Percentiles rank a stretch among this genome's conserved stretches.
These are phyloP conservation scores for Moricandia moricandioides DNA, from an alignment of 345 rosid species.

Conservation along the genomic window DNA sequence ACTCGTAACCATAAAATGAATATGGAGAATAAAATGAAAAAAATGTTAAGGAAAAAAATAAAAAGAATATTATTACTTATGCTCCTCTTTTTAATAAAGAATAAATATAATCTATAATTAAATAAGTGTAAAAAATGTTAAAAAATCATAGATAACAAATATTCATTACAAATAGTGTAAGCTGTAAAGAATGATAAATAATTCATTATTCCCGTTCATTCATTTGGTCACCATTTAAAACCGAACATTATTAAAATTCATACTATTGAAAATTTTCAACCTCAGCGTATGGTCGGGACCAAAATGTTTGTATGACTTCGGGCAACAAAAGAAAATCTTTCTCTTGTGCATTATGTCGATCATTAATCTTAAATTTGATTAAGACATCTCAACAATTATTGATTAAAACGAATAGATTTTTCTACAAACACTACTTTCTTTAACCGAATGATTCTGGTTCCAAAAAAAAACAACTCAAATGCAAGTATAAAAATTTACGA, in stretches of 20 bases:
- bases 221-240: no score
- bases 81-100: no score
- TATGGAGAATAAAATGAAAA: no score
- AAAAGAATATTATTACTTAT: no score
- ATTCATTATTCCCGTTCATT: no score
- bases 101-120: no score
- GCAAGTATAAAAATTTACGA: neutral
- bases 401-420: slow-evolving; percentile 21
- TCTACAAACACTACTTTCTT: slow-evolving; percentile 7
- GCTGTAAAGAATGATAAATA: no score
- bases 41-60: no score
- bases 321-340: slow-evolving; percentile 1
- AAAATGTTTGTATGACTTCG: slow-evolving; percentile 32
- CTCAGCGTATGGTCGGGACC: slow-evolving; percentile 28
- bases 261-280: neutral
- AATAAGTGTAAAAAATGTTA: no score
- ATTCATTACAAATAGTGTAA: no score
- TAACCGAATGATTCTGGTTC: slow-evolving; percentile 7
- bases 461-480: slow-evolving; percentile 12
- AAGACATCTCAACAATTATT: slow-evolving; percentile 24
- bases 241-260: neutral
- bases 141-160: no score
- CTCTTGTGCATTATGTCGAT: slow-evolving; percentile 11
- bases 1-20: no score
- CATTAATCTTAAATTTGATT: slow-evolving; percentile 29